Conservation (phyloP, 306 rosid genomes). For the Cucurbita maxima region DNA sequence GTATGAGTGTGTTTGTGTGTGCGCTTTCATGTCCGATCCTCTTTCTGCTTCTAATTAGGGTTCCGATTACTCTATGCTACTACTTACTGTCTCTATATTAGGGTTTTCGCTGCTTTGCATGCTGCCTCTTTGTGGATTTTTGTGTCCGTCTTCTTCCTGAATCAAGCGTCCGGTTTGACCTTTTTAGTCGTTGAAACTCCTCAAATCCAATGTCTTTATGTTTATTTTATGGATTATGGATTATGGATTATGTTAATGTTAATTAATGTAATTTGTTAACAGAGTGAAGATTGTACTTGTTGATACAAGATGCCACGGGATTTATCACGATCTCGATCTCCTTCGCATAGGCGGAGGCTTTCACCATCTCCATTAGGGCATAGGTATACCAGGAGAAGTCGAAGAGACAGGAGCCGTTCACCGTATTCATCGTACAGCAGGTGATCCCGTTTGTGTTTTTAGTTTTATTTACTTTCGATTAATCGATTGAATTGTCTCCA, state of each 20-base stretch:
- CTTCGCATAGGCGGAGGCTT: slow-evolving; percentile 61
- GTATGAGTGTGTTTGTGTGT: too few relatives aligned
- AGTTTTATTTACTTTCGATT: slow-evolving; percentile 10
- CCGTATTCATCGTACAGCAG: slow-evolving; percentile 74
- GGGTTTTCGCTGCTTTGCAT: slow-evolving; percentile 1
- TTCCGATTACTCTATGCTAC: neutral
- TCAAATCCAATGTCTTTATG: neutral
- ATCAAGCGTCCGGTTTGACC: slow-evolving; percentile 6
- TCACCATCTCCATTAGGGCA: slow-evolving; percentile 71
- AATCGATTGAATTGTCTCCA: slow-evolving; percentile 7
- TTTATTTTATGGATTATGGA: neutral
- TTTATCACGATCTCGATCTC: slow-evolving; percentile 75
- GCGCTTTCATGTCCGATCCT: neutral
- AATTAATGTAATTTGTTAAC: neutral
- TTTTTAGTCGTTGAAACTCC: neutral
- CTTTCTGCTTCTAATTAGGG: neutral
- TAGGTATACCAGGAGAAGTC: slow-evolving; percentile 62
- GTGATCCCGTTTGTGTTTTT: slow-evolving; percentile 55
- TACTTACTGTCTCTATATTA: neutral
- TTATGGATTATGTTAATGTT: neutral
- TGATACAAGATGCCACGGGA: slow-evolving; percentile 65
- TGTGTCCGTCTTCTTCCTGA: neutral
- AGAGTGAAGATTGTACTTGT: neutral
- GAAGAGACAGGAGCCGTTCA: slow-evolving; percentile 71
- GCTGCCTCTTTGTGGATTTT: neutral